A percentile compares a stretch with the other conserved stretches of the same genome.
phyloP scores from a whole-genome alignment of 352 stramenopile species.

The Phytophthora rubi region DNA sequence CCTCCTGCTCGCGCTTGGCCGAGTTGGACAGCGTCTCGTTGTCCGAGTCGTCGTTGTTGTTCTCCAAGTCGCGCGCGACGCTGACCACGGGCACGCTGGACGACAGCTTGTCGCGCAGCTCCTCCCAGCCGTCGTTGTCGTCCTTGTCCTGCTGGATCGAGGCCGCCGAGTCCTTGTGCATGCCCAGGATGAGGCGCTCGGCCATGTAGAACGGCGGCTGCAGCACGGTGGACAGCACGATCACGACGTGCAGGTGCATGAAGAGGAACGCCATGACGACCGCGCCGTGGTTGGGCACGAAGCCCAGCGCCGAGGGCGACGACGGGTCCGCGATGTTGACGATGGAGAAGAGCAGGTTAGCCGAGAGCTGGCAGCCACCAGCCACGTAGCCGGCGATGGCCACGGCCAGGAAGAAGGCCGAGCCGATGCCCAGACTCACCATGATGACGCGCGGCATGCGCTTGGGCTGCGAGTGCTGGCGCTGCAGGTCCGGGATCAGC shows the following conservation, averaged over 20 bases:
- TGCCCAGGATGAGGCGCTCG: constrained; percentile 50
- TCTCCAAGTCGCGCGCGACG: constrained; percentile 27
- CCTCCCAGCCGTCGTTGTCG: constrained; percentile 31
- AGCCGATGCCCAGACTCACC: constrained; percentile 48
- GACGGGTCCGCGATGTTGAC: constrained; percentile 38
- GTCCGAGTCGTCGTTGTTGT: constrained; percentile 27
- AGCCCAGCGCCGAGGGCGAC: constrained; percentile 29
- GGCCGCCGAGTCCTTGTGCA: constrained; percentile 35
- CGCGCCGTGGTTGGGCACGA: constrained; percentile 31
- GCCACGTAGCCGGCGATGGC: constrained; percentile 47
- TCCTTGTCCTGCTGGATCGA: constrained; percentile 19
- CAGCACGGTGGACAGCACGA: constrained; percentile 55
- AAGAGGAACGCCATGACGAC: constrained; percentile 45
- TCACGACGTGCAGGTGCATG: constrained; percentile 53
- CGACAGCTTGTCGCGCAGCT: constrained; percentile 33
- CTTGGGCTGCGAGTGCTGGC: constrained; percentile 52
- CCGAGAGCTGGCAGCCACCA: constrained; percentile 50
- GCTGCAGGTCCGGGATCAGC: constrained; percentile 40
- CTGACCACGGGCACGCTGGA: constrained; percentile 17
- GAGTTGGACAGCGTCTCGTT: constrained; percentile 33
- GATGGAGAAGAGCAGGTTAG: constrained; percentile 44
- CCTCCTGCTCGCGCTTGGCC: constrained; percentile 35
- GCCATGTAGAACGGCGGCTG: constrained; percentile 54
- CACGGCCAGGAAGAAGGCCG: constrained; percentile 47
- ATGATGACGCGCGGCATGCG: constrained; percentile 57